Conservation (phyloP, 345 rosid genomes). For the Hibiscus mutabilis region DNA sequence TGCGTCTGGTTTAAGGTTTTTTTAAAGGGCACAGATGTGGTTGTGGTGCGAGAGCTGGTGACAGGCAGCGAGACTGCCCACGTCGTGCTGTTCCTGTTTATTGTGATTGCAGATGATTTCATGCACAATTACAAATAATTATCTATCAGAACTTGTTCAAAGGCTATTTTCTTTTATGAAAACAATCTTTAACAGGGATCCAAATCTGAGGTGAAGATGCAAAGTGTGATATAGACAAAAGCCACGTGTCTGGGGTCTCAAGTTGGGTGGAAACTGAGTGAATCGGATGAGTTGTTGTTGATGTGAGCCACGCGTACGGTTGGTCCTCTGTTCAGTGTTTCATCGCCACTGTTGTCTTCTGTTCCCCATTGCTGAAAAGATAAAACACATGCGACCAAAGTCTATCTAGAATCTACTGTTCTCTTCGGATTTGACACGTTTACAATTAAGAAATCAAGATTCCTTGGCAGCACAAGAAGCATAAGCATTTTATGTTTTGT, state of each 20-base stretch:
- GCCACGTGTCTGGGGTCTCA: neutral
- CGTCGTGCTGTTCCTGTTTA: slow-evolving; percentile 30
- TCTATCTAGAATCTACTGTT: no score
- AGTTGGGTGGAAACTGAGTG: neutral
- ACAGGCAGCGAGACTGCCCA: slow-evolving; percentile 49
- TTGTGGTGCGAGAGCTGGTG: slow-evolving; percentile 36
- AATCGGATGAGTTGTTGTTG: slow-evolving; percentile 3
- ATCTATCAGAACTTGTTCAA: neutral
- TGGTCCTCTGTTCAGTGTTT: neutral
- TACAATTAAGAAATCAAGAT: no score
- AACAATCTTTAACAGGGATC: neutral
- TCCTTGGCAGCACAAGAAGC: neutral
- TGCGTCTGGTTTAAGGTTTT: no score
- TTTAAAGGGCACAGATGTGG: slow-evolving; percentile 24
- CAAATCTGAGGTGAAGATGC: slow-evolving; percentile 1
- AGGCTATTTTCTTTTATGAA: neutral
- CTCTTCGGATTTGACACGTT: no score
- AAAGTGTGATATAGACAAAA: neutral
- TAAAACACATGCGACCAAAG: no score
- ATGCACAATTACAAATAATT: neutral
- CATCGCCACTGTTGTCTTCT: neutral
- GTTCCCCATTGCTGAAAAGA: no score
- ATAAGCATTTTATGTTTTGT: neutral
- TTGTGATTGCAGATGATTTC: slow-evolving; percentile 11
- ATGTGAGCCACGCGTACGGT: neutral